Evolutionary conservation across 2,329 filamentous ascomycete genomes (phyloP).

Genomic region (Aureobasidium sp.): DNA sequence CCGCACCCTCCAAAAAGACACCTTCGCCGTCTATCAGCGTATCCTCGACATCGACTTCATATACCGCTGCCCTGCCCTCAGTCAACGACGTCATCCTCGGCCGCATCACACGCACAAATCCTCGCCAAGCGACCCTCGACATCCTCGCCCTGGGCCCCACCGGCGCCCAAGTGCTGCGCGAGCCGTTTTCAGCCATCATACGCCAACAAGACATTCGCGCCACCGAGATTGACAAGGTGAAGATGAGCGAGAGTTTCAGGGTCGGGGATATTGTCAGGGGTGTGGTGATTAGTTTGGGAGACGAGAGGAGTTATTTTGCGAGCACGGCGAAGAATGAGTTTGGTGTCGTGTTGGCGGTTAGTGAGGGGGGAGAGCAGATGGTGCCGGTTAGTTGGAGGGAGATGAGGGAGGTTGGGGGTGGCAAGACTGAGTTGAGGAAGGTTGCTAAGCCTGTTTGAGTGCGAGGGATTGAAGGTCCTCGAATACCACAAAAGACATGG

Average conservation of each 20-base stretch:
- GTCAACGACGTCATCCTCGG: constrained; percentile 77
- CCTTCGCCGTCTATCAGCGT: constrained; percentile 33
- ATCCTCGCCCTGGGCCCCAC: constrained; percentile 72
- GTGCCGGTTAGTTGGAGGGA: constrained; percentile 93
- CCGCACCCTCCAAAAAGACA: constrained; percentile 46
- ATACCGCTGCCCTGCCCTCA: constrained; percentile 68
- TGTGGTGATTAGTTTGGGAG: constrained; percentile 74
- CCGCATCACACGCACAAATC: constrained; percentile 76
- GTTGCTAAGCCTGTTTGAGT: constrained; percentile 81
- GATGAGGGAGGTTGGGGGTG: constrained; percentile 75
- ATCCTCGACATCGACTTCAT: constrained; percentile 20
- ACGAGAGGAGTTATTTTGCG: constrained; percentile 94
- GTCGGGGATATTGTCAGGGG: constrained; percentile 89
- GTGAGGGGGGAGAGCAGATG: constrained; percentile 74
- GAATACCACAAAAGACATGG: not conserved
- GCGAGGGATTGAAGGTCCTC: not conserved
- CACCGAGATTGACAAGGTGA: constrained; percentile 92
- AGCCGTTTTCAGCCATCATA: constrained; percentile 29
- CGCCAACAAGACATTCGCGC: constrained; percentile 75
- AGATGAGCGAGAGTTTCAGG: constrained; percentile 82
- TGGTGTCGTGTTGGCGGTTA: constrained; percentile 87
- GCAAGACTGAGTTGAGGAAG: constrained; percentile 72
- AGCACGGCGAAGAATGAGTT: constrained; percentile 85
- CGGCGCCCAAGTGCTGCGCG: constrained; percentile 23
- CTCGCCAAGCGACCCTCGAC: constrained; percentile 75